These are phyloP conservation scores for Pseudopyricularia javanii DNA, from an alignment of 2,329 filamentous ascomycete species.

Conservation along the genomic window DNA sequence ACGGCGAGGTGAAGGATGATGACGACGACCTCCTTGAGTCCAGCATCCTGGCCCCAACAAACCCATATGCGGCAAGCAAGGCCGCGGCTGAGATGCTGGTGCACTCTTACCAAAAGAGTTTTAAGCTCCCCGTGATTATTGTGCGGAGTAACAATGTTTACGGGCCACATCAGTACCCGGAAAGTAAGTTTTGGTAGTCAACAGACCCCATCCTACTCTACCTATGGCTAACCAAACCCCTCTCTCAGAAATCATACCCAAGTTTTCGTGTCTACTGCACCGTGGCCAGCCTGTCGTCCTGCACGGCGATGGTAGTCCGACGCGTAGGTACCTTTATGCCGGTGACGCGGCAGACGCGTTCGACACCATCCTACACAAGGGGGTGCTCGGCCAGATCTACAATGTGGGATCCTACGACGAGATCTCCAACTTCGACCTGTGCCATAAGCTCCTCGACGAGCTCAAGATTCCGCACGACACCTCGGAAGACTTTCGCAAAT, in stretches of 20 bases:
- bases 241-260: constrained; percentile 63
- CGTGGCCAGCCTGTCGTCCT: constrained; percentile 55
- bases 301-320: constrained; percentile 65
- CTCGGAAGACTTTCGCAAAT: constrained; percentile 42
- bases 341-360: constrained; percentile 72
- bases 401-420: constrained; percentile 72
- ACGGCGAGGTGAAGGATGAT: constrained; percentile 64
- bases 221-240: no score
- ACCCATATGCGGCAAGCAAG: constrained; percentile 72
- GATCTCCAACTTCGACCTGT: constrained; percentile 61
- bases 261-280: constrained; percentile 63
- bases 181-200: constrained; percentile 45
- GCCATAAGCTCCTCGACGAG: constrained; percentile 48
- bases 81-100: constrained; percentile 77
- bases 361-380: constrained; percentile 73
- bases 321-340: constrained; percentile 65
- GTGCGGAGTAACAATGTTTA: constrained; percentile 79
- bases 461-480: constrained; percentile 42
- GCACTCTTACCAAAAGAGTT: constrained; percentile 76
- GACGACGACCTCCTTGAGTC: constrained; percentile 61
- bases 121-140: constrained; percentile 68
- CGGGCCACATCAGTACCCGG: constrained; percentile 71
- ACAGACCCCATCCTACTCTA: neutral
- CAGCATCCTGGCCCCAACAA: constrained; percentile 66
- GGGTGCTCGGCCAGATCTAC: constrained; percentile 63